These are phyloP conservation scores for Pestalotiopsis sp. DNA, from an alignment of 2,329 filamentous ascomycete species.

Conservation along the genomic window DNA sequence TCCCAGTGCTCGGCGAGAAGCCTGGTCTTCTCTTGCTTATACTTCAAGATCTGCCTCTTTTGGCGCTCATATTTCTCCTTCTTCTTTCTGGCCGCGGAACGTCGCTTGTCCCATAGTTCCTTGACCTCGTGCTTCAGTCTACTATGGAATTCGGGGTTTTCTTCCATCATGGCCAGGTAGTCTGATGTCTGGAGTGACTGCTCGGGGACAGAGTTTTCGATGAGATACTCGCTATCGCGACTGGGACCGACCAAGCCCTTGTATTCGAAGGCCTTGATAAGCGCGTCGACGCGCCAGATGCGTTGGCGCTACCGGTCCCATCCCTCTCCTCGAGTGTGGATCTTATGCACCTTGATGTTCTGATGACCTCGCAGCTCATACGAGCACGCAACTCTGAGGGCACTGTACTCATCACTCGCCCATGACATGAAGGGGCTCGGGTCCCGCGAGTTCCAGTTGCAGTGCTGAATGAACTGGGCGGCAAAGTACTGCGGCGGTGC, in stretches of 20 bases:
- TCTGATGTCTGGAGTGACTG: neutral
- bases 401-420: neutral
- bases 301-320: neutral
- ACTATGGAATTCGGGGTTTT: neutral
- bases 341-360: neutral
- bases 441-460: neutral
- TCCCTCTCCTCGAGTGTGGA: neutral
- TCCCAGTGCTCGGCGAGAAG: neutral
- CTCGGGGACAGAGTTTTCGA: neutral
- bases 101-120: neutral
- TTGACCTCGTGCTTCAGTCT: neutral
- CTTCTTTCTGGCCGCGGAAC: neutral
- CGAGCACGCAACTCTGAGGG: neutral
- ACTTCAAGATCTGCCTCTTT: neutral
- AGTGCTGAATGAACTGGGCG: neutral
- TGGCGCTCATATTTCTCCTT: neutral
- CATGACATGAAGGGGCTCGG: slow-evolving; percentile 1
- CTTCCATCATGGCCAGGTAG: neutral
- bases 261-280: neutral
- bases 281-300: neutral
- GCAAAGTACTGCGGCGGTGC: neutral
- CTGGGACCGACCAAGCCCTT: neutral
- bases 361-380: neutral
- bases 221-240: neutral
- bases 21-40: neutral